Base-by-base conservation (phyloP, 768 basidiomycete genomes). In the Tricholoma furcatifolium region DNA sequence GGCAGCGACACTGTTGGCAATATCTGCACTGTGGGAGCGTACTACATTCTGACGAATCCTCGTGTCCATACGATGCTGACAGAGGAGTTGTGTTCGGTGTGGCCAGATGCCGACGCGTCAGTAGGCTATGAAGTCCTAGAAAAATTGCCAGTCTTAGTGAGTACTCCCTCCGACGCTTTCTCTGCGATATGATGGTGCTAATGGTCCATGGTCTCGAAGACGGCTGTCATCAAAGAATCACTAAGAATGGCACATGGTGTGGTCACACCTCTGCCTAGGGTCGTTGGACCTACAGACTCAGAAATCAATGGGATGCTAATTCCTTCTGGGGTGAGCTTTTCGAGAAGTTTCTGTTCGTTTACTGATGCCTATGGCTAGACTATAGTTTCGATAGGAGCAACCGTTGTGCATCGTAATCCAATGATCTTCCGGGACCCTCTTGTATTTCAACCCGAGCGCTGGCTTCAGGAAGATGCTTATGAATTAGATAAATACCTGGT, bases 1-100 rank as follows among this genome's bases (percentile, higher is more conserved):
- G 78, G 78, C 6, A 71, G 70, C 21, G 78, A 77, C 55, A 77
- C 76, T 4, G 70, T 72, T 12, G 75, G 70, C 14, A 73, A 76
- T 51, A 63, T 70, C 1, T 70, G 72, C 51, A 70, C 65, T 0
- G 64, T 73, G 23, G 74, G 68, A 7, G 50, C 67, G 0, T 72
- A 72, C 49, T 60, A 76, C 46, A 57, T 76, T 14, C 61, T 75
- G 11, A 62, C 55, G 9, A 65, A 74, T 43, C 63, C 65, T 2
- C 34, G 48, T 1, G 62, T 77, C 10, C 58, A 65, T 31, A 31
- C 54, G 6, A 64, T 54, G 27, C 64, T 79, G 12, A 55, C 60
- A 6, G 39, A 60, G 17, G 73, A 72, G 47, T 57, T 78, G 24
- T 53, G 62, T 20, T 64, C 63, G 10, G 74, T 69, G 2, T 79